Conservation (phyloP, 805 yeast species). For the Candida broadrunensis region DNA sequence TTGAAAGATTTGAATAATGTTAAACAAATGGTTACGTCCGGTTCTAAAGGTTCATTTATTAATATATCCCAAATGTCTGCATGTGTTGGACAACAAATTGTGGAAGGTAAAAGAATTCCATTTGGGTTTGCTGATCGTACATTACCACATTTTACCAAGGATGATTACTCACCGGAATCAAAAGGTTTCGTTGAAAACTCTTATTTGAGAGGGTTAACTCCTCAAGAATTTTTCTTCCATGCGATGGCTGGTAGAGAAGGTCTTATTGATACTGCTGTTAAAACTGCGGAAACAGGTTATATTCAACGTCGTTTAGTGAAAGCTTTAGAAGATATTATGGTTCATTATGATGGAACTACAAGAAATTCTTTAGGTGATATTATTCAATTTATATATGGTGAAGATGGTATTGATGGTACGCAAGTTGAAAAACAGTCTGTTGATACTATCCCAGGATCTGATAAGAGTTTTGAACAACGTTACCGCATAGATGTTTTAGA, state of each 20-base stretch:
- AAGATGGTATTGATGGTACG: constrained; percentile 98
- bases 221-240: constrained; percentile 98
- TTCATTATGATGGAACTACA: constrained; percentile 96
- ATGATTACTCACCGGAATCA: constrained; percentile 97
- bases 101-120: constrained; percentile 98
- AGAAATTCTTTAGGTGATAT: constrained; percentile 96
- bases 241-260: constrained; percentile 99
- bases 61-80: constrained; percentile 99
- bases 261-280: constrained; percentile 97
- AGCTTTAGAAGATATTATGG: constrained; percentile 96
- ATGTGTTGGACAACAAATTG: constrained; percentile 99
- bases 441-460: constrained; percentile 94
- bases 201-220: constrained; percentile 93
- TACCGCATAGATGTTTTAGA: constrained; percentile 86
- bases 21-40: constrained; percentile 98
- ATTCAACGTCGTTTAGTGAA: constrained; percentile 97
- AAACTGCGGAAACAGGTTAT: constrained; percentile 98
- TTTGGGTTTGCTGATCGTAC: constrained; percentile 96
- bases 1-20: constrained; percentile 93
- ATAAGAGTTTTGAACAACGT: constrained; percentile 73
- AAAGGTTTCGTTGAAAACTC: constrained; percentile 98
- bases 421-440: constrained; percentile 95
- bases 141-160: constrained; percentile 96
- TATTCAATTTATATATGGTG: constrained; percentile 96
- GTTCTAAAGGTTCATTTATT: constrained; percentile 98